Conservation (phyloP, 139 green algal species). For the Tetradesmus lagerheimii region DNA sequence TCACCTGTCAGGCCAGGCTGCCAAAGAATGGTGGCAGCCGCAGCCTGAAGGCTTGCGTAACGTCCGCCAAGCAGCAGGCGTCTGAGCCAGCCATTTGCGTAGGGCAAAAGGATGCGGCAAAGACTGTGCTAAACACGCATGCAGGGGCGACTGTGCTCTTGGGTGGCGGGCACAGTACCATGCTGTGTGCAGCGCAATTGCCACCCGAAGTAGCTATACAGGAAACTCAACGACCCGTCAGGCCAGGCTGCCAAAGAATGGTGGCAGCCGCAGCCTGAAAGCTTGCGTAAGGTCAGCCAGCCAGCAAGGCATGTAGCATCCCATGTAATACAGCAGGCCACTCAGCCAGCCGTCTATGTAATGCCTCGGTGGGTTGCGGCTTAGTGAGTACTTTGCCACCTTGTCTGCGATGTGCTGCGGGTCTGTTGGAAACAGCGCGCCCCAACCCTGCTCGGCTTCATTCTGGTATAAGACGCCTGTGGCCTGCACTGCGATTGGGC, state of each 20-base stretch:
- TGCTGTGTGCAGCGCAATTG: too few species aligned
- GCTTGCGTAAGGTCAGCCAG: neutral
- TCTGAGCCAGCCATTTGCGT: constrained; percentile 7
- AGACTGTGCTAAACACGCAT: too few species aligned
- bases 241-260: neutral
- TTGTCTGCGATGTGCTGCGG: neutral
- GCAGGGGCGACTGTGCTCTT: too few species aligned
- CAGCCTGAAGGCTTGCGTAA: neutral
- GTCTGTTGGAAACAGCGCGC: neutral
- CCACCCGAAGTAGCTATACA: too few species aligned
- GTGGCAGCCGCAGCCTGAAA: constrained; percentile 16
- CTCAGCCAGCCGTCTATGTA: constrained; percentile 18
- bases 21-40: constrained; percentile 13
- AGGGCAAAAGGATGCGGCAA: too few species aligned
- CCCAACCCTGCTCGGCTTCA: neutral
- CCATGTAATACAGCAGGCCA: neutral
- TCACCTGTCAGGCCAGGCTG: too few species aligned
- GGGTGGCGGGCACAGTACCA: too few species aligned
- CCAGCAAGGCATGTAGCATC: constrained; percentile 15
- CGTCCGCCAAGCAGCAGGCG: neutral
- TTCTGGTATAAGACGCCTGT: neutral
- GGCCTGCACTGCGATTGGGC: constrained; percentile 3
- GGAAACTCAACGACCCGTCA: too few species aligned
- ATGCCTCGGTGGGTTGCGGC: neutral
- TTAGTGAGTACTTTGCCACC: neutral